These are phyloP conservation scores for Mucor racemosus DNA, from an alignment of 371 early-diverging fungal genomes.

Conservation along the genomic window DNA sequence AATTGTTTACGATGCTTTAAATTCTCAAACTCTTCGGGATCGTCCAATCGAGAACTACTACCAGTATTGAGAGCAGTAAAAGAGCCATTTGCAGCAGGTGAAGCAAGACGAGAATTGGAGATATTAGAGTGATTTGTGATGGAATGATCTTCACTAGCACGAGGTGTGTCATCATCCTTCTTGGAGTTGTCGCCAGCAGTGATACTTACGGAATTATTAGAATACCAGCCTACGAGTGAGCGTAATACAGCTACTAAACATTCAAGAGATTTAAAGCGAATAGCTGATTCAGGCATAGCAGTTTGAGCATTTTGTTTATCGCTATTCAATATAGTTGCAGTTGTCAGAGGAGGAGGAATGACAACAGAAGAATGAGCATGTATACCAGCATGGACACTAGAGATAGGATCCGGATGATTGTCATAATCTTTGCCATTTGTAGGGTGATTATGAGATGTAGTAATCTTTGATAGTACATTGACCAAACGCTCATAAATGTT, in stretches of 20 bases:
- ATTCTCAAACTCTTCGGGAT: slow-evolving; percentile 75
- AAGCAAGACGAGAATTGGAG: slow-evolving; percentile 46
- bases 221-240: slow-evolving; percentile 59
- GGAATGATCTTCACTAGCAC: slow-evolving; percentile 51
- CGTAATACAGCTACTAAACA: slow-evolving; percentile 60
- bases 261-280: slow-evolving; percentile 58
- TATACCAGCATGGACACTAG: slow-evolving; percentile 20
- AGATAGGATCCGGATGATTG: slow-evolving; percentile 22
- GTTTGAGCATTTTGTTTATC: slow-evolving; percentile 50
- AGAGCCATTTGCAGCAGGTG: slow-evolving; percentile 62
- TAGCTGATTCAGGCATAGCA: slow-evolving; percentile 49
- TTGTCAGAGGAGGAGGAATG: slow-evolving; percentile 57
- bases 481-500: slow-evolving; percentile 63
- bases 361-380: slow-evolving; percentile 33
- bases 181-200: slow-evolving; percentile 30
- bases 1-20: slow-evolving; percentile 83
- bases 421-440: slow-evolving; percentile 44
- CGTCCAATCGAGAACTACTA: slow-evolving; percentile 65
- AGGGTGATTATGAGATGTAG: slow-evolving; percentile 42
- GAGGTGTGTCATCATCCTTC: slow-evolving; percentile 45
- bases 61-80: slow-evolving; percentile 49
- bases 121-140: slow-evolving; percentile 41
- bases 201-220: slow-evolving; percentile 53
- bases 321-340: slow-evolving; percentile 48
- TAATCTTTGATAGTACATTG: slow-evolving; percentile 60